These are phyloP conservation scores for Rhizopogon vinicolor DNA, from an alignment of 768 basidiomycete species.

Conservation along the genomic window DNA sequence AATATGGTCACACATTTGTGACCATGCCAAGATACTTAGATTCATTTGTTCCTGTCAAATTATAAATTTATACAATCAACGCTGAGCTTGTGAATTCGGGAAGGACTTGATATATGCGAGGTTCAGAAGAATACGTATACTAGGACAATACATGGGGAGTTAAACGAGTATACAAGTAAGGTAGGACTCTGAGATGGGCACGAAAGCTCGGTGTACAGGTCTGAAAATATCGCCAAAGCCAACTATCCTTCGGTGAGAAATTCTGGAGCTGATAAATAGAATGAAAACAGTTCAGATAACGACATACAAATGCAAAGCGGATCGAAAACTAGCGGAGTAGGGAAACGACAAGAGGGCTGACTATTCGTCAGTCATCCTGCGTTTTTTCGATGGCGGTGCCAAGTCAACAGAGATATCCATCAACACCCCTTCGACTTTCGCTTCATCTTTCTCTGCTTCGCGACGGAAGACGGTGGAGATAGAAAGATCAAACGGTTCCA, in stretches of 20 bases:
- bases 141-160: slow-evolving; percentile 19
- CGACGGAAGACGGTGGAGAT: slow-evolving; percentile 10
- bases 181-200: slow-evolving; percentile 14
- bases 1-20: not conserved
- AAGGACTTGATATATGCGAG: too few species aligned
- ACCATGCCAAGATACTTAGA: too few species aligned
- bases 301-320: not conserved
- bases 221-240: not conserved
- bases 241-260: slow-evolving; percentile 6
- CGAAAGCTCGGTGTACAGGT: slow-evolving; percentile 6
- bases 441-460: slow-evolving; percentile 22
- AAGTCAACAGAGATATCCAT: slow-evolving; percentile 17
- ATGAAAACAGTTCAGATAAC: slow-evolving; percentile 1
- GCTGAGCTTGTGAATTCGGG: too few species aligned
- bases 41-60: too few species aligned
- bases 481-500: slow-evolving; percentile 51
- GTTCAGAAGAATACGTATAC: too few species aligned
- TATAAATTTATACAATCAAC: too few species aligned
- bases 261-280: slow-evolving; percentile 9
- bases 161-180: slow-evolving; percentile 30
- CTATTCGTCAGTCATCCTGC: slow-evolving; percentile 34
- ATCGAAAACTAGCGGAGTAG: not conserved
- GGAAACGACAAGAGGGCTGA: not conserved
- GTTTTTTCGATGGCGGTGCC: slow-evolving; percentile 47
- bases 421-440: slow-evolving; percentile 29